Evolutionary conservation across 495 filamentous ascomycete species (phyloP).

Genomic region (Staphylotrichum longicolle): DNA sequence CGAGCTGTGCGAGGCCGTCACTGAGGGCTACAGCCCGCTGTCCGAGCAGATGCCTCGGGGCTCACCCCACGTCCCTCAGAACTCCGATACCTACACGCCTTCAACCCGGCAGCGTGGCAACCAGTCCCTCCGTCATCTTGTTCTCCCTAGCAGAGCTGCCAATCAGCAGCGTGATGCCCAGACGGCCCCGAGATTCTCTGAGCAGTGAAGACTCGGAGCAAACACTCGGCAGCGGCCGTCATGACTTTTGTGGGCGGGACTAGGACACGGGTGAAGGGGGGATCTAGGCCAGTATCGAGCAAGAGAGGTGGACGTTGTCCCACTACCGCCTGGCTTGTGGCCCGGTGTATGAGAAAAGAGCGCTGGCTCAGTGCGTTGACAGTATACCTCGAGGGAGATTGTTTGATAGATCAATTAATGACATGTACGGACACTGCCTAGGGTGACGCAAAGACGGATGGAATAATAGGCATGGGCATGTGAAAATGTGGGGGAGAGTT

Average conservation of each 20-base stretch:
- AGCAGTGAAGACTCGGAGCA: no score
- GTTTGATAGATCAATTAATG: neutral
- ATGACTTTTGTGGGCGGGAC: no score
- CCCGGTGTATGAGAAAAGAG: neutral
- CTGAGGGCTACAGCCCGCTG: slow-evolving; percentile 29
- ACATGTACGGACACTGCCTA: neutral
- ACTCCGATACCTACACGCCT: neutral
- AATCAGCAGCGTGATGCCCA: neutral
- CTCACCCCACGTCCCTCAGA: neutral
- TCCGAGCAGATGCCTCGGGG: slow-evolving; percentile 6
- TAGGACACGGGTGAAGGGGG: no score
- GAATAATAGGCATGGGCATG: neutral
- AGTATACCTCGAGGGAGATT: neutral
- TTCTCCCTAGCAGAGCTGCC: neutral
- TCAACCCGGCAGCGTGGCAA: neutral
- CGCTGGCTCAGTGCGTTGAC: neutral
- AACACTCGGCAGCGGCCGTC: no score
- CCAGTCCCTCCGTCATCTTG: neutral
- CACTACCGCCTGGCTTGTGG: neutral
- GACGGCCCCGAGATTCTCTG: no score
- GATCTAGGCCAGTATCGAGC: no score
- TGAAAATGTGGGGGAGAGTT: neutral
- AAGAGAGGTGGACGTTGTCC: neutral
- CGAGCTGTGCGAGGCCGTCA: slow-evolving; percentile 30
- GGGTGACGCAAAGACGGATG: neutral